Base-by-base conservation (phyloP, 768 basidiomycete species). In the Amanita pseudoporphyria region DNA sequence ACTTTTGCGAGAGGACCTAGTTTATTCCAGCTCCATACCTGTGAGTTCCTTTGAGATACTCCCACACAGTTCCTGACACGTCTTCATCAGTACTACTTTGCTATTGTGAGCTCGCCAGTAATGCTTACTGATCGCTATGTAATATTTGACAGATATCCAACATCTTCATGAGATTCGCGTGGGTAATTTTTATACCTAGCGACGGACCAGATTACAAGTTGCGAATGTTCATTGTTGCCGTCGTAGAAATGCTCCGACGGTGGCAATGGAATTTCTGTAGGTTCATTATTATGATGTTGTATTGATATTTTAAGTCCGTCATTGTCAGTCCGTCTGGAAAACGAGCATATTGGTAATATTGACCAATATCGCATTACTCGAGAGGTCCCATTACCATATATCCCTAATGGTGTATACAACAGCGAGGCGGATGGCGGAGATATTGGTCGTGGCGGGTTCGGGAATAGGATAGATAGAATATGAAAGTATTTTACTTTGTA, bases 191-290 rank as follows among this genome's bases (percentile, higher is more conserved):
- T 62, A 73, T 92, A 42, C 84, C 87, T 3, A 53, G 54, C 24
- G 22, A 58, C 1, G 74, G 75, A 0, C 72, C 75, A 1, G 68
- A 69, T 54, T 64, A 73, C 48, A 71, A 74, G 53, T 39, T 84
- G 22, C 76, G 83, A 21, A 67, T 78, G 0, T 92, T 89, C 67
- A 71, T 89, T 39, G 75, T 68, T 10, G 90, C 73, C 2, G 54
- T 84, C 44, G 57, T 89, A 35, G 95, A 98, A 60, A 77, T 91
- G 62, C 56, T 89, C 5, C 69, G 95, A 37, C 74, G 95, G 47
- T 79, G 80, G 65, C 85, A 85, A 56, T 98, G 95, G 95, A 96
- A 95, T 64, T 86, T 94, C 60, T 85, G 88, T 91, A 52, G 58
- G 86, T 65, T 28, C 32, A 47, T 30, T 56, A 30, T 22, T 46